phyloP scores from a whole-genome alignment of 108 stramenopile genomes.

The Nitzschia putrida region DNA sequence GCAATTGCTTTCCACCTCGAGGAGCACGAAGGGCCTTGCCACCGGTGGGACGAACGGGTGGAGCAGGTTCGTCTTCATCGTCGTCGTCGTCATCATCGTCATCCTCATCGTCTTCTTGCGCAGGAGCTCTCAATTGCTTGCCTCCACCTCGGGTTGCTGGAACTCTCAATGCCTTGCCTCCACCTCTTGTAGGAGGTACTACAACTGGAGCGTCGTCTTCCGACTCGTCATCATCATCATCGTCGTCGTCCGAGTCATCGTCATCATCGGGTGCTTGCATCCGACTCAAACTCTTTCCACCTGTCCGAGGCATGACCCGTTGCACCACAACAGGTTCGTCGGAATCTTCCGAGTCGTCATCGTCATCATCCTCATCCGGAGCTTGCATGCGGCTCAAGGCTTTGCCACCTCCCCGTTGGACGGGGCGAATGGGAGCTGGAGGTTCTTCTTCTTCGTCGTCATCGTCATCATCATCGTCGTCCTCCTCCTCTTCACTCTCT shows the following conservation, averaged over 20 bases:
- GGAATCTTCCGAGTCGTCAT: constrained; percentile 37
- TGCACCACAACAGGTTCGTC: constrained; percentile 26
- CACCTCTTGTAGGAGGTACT: constrained; percentile 16
- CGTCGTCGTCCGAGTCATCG: constrained; percentile 47
- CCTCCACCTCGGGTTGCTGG: constrained; percentile 37
- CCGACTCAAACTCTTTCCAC: constrained; percentile 56
- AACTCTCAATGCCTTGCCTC: constrained; percentile 39
- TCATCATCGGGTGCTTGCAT: constrained; percentile 44
- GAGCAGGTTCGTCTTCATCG: constrained; percentile 33
- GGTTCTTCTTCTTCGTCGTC: constrained; percentile 49
- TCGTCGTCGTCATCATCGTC: constrained; percentile 48
- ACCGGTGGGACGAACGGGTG: constrained; percentile 39
- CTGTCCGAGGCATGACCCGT: constrained; percentile 23
- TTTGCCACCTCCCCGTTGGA: constrained; percentile 57
- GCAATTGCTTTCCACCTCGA: constrained; percentile 57
- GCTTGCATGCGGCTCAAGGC: constrained; percentile 49
- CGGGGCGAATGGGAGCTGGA: constrained; percentile 29
- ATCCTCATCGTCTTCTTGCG: constrained; percentile 36
- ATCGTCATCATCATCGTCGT: constrained; percentile 53
- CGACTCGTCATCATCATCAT: constrained; percentile 52
- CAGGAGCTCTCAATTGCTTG: constrained; percentile 61
- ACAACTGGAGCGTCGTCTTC: constrained; percentile 34
- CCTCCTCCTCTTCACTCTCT: constrained; percentile 48
- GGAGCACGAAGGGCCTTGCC: constrained; percentile 53
- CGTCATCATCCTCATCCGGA: constrained; percentile 39